Evolutionary conservation across 805 yeast species (phyloP).

Genomic region (Sungouiella thailandica): DNA sequence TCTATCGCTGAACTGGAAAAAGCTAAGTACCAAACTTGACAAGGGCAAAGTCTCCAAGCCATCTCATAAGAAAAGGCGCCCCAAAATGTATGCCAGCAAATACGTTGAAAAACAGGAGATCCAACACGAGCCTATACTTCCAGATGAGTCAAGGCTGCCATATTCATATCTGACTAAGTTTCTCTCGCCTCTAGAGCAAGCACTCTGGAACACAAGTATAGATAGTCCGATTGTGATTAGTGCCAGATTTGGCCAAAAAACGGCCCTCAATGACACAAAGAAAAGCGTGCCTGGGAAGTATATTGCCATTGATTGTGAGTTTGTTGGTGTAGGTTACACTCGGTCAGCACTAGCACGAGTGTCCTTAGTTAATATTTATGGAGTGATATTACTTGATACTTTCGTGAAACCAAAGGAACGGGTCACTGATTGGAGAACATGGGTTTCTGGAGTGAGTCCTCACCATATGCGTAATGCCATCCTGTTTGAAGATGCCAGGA

Average conservation of each 20-base stretch:
- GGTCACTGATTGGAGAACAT: constrained; percentile 89
- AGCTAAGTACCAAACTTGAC: constrained; percentile 10
- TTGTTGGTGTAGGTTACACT: constrained; percentile 80
- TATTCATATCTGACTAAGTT: not conserved
- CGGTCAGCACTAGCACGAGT: constrained; percentile 79
- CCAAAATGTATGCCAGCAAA: not conserved
- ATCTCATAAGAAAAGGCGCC: not conserved
- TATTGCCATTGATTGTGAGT: constrained; percentile 87
- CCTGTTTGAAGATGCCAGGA: constrained; percentile 62
- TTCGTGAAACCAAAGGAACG: constrained; percentile 71
- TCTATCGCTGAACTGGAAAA: constrained; percentile 22
- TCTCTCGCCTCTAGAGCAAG: constrained; percentile 6
- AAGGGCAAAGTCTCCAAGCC: constrained; percentile 2
- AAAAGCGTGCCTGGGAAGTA: constrained; percentile 60
- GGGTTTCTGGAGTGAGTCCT: constrained; percentile 85
- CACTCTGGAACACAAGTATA: constrained; percentile 7
- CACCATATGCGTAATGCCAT: constrained; percentile 64
- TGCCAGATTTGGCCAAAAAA: not conserved
- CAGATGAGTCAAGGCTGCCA: too few species aligned
- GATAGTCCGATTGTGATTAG: constrained; percentile 1
- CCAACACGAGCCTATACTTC: not conserved
- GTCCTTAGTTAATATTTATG: constrained; percentile 79
- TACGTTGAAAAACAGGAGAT: not conserved
- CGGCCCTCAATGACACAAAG: constrained; percentile 11
- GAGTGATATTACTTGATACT: constrained; percentile 63